Evolutionary conservation across 1,284 basidiomycete genomes (phyloP).

Genomic region (Trametes polyzona): DNA sequence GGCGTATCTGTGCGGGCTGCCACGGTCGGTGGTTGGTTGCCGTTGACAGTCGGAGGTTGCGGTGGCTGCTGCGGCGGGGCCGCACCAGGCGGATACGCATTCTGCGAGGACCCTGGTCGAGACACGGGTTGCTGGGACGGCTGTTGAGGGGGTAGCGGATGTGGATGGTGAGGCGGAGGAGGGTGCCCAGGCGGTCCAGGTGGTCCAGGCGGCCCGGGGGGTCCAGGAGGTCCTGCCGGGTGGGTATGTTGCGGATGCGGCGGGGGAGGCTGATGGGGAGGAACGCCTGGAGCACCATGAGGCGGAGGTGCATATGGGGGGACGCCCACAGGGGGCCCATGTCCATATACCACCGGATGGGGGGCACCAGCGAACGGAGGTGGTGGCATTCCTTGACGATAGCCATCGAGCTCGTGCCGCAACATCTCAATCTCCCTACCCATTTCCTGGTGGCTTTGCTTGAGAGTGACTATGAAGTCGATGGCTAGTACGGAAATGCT

Average conservation of each 20-base stretch:
- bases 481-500: slow-evolving; percentile 66
- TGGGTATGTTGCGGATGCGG: slow-evolving; percentile 43
- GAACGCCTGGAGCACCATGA: slow-evolving; percentile 40
- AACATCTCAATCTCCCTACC: slow-evolving; percentile 77
- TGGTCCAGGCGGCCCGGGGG: slow-evolving; percentile 30
- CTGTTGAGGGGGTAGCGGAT: slow-evolving; percentile 41
- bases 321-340: slow-evolving; percentile 40
- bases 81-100: slow-evolving; percentile 46
- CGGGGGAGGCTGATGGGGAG: slow-evolving; percentile 44
- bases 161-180: slow-evolving; percentile 33
- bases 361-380: slow-evolving; percentile 55
- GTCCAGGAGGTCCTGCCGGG: slow-evolving; percentile 33
- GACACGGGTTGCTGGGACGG: slow-evolving; percentile 35
- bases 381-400: slow-evolving; percentile 58
- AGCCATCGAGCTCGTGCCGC: slow-evolving; percentile 71
- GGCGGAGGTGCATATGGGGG: slow-evolving; percentile 36
- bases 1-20: slow-evolving; percentile 32
- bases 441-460: slow-evolving; percentile 77
- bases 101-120: slow-evolving; percentile 51
- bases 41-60: slow-evolving; percentile 40
- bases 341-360: slow-evolving; percentile 57
- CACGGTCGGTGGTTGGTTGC: slow-evolving; percentile 24
- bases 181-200: slow-evolving; percentile 28
- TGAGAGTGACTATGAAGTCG: slow-evolving; percentile 82
- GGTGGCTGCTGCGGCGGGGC: slow-evolving; percentile 30